Evolutionary conservation across 2,329 filamentous ascomycete species (phyloP).

Genomic region (Cordyceps fumosorosea): DNA sequence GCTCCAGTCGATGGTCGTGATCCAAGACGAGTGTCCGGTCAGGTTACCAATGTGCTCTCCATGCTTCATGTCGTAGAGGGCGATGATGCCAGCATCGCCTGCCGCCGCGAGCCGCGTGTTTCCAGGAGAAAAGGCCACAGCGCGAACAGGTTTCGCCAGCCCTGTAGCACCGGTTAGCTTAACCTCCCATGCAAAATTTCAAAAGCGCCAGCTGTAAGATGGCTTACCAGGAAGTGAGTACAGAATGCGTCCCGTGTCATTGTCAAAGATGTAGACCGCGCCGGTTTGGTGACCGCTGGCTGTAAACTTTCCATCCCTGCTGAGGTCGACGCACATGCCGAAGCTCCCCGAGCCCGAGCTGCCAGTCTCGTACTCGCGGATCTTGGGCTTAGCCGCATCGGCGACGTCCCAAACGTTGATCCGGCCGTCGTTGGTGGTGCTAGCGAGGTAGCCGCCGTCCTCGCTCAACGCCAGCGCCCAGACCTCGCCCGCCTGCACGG

Average conservation of each 20-base stretch:
- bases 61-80: conserved; percentile 84
- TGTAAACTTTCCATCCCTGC: conserved; percentile 72
- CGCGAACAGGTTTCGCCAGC: conserved; percentile 77
- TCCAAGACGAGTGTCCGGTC: conserved; percentile 74
- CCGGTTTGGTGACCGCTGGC: conserved; percentile 92
- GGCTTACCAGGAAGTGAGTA: conserved; percentile 72
- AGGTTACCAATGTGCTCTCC: conserved; percentile 90
- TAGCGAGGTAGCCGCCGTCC: conserved; percentile 78
- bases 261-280: conserved; percentile 90
- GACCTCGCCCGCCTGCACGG: conserved; percentile 60
- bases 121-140: conserved; percentile 81
- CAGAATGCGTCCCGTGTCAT: conserved; percentile 74
- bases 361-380: conserved; percentile 77
- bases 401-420: conserved; percentile 81
- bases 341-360: conserved; percentile 72
- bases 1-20: conserved; percentile 88
- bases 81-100: conserved; percentile 82
- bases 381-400: conserved; percentile 51
- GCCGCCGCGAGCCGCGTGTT: conserved; percentile 80
- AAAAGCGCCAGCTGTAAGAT: neutral
- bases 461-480: conserved; percentile 86
- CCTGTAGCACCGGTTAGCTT: conserved; percentile 41
- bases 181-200: neutral
- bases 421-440: conserved; percentile 78
- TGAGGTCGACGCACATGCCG: conserved; percentile 79